Conservation (phyloP, 139 green algal genomes). For the Deuterostichococcus epilithicus region DNA sequence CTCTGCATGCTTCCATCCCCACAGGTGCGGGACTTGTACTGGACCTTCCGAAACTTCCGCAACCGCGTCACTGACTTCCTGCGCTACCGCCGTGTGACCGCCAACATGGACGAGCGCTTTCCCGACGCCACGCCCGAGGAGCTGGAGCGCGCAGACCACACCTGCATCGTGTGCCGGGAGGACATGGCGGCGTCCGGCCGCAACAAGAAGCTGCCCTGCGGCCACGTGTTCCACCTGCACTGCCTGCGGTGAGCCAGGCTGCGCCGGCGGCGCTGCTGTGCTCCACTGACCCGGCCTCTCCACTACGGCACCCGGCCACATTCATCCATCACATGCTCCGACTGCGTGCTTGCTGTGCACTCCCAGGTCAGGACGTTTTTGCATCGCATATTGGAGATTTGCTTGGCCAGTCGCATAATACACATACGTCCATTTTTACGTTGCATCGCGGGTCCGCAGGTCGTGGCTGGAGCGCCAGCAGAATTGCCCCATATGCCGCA, state of each 20-base stretch:
- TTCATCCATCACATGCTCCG: no score
- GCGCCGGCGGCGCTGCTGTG: no score
- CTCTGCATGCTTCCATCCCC: not conserved
- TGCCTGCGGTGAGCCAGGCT: constrained; percentile 71
- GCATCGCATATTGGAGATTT: no score
- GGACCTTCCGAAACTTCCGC: constrained; percentile 93
- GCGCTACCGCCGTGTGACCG: constrained; percentile 76
- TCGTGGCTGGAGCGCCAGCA: constrained; percentile 98
- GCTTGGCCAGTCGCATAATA: no score
- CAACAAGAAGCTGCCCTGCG: constrained; percentile 92
- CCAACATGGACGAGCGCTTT: constrained; percentile 90
- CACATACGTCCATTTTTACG: not conserved
- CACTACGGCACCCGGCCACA: no score
- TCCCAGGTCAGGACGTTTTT: no score
- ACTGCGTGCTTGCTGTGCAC: no score
- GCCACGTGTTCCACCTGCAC: constrained; percentile 94
- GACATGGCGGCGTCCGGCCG: constrained; percentile 65
- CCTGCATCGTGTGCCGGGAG: constrained; percentile 98
- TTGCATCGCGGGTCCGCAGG: constrained; percentile 31
- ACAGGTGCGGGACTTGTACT: constrained; percentile 90
- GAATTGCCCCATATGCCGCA: constrained; percentile 94
- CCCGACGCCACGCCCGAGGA: constrained; percentile 82
- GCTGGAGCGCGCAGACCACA: constrained; percentile 74
- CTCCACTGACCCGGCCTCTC: no score
- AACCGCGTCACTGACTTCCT: constrained; percentile 89